These are phyloP conservation scores for Dalbergia cochinchinensis DNA, from an alignment of 306 rosid genomes.

Conservation along the genomic window DNA sequence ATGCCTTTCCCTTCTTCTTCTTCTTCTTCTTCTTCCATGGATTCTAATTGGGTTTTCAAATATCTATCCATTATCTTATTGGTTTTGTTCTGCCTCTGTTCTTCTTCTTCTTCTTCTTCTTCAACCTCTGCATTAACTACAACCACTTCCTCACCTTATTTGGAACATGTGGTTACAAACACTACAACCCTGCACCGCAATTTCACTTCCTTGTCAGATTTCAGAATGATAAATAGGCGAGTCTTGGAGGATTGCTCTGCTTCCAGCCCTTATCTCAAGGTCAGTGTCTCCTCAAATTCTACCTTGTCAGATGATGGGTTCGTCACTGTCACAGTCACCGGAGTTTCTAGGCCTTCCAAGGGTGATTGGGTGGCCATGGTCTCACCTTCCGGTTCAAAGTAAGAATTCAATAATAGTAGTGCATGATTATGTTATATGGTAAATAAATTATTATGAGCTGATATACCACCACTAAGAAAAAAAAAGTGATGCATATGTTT, in stretches of 20 bases:
- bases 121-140: slow-evolving; percentile 6
- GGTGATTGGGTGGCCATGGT: slow-evolving; percentile 88
- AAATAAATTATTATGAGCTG: no score
- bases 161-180: slow-evolving; percentile 44
- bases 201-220: slow-evolving; percentile 73
- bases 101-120: slow-evolving; percentile 31
- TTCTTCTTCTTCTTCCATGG: slow-evolving; percentile 39
- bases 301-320: slow-evolving; percentile 60
- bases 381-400: slow-evolving; percentile 80
- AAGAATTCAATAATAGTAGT: slow-evolving; percentile 16
- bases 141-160: neutral
- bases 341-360: slow-evolving; percentile 58
- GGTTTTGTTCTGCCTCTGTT: slow-evolving; percentile 4
- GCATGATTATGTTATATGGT: neutral
- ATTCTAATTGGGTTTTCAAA: slow-evolving; percentile 33
- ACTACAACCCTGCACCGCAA: slow-evolving; percentile 60
- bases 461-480: no score
- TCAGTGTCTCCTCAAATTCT: slow-evolving; percentile 49
- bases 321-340: slow-evolving; percentile 63
- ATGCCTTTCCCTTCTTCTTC: neutral
- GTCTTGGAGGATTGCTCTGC: slow-evolving; percentile 50
- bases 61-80: slow-evolving; percentile 4
- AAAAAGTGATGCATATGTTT: no score
- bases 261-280: slow-evolving; percentile 41
- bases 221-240: slow-evolving; percentile 70